Conservation (phyloP, 495 filamentous ascomycete species). For the Aspergillus heteromorphus region DNA sequence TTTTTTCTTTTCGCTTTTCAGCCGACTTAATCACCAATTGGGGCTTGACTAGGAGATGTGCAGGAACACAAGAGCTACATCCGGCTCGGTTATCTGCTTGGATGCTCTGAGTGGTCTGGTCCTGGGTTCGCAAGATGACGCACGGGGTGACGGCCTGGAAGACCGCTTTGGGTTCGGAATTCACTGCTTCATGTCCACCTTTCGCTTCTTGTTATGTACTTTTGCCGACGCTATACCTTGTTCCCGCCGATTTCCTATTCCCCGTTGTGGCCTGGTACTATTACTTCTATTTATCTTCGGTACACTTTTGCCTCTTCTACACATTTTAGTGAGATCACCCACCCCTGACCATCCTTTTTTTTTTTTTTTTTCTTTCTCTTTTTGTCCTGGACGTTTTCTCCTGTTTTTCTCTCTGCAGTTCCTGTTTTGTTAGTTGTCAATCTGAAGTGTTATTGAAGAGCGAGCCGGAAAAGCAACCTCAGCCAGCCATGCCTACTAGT, state of each 20-base stretch:
- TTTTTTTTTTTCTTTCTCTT: slow-evolving; percentile 20
- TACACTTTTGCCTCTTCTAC: slow-evolving; percentile 22
- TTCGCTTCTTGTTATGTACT: slow-evolving; percentile 52
- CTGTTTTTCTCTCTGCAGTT: slow-evolving; percentile 11
- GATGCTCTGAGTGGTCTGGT: slow-evolving; percentile 17
- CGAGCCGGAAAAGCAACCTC: not conserved
- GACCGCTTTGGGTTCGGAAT: slow-evolving; percentile 15
- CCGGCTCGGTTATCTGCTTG: slow-evolving; percentile 13
- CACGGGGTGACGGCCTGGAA: slow-evolving; percentile 14
- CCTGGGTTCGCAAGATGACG: slow-evolving; percentile 21
- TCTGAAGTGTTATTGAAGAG: slow-evolving; percentile 17
- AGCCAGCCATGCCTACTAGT: not conserved
- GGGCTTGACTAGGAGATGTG: slow-evolving; percentile 24
- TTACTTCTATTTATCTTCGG: slow-evolving; percentile 26
- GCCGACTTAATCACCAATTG: slow-evolving; percentile 21
- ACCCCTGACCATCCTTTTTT: slow-evolving; percentile 22
- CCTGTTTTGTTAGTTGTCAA: slow-evolving; percentile 22
- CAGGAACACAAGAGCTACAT: slow-evolving; percentile 20
- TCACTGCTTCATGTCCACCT: slow-evolving; percentile 30
- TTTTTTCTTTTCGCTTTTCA: slow-evolving; percentile 15
- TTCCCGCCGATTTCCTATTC: slow-evolving; percentile 31
- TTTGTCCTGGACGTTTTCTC: slow-evolving; percentile 21
- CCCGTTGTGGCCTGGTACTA: slow-evolving; percentile 28
- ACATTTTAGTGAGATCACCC: slow-evolving; percentile 25
- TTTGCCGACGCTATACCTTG: slow-evolving; percentile 49